These are phyloP conservation scores for Trypanosoma caninum DNA, from an alignment of 208 protist genomes.

Conservation along the genomic window DNA sequence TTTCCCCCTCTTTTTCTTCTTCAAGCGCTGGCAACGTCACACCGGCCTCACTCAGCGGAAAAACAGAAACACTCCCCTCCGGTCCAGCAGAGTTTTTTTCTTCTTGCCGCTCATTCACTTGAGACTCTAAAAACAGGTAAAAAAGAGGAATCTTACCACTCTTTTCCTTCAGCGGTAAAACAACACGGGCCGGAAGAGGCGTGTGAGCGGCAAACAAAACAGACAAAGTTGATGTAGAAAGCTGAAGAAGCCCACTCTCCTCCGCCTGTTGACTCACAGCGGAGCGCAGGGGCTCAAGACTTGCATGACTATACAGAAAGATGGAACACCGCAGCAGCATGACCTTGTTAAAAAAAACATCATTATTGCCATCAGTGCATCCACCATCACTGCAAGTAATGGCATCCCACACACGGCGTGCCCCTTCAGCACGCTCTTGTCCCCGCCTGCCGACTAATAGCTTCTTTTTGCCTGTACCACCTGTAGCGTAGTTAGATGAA, in stretches of 20 bases:
- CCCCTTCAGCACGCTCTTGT: constrained; percentile 17
- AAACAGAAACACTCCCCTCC: constrained; percentile 1
- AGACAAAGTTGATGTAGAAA: constrained; percentile 25
- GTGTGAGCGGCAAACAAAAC: constrained; percentile 39
- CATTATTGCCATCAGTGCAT: background rate
- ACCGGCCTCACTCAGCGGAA: constrained; percentile 5
- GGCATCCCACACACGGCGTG: constrained; percentile 25
- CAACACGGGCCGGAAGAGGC: constrained; percentile 43
- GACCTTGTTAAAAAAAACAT: background rate
- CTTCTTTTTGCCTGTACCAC: constrained; percentile 3
- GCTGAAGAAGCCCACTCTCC: background rate
- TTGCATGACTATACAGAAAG: constrained; percentile 42
- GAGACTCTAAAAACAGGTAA: constrained; percentile 29
- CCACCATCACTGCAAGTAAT: constrained; percentile 12
- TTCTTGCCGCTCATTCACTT: background rate
- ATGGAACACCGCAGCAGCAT: constrained; percentile 35
- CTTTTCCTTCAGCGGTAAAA: constrained; percentile 30
- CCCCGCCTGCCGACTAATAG: background rate
- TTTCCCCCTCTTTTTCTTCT: background rate
- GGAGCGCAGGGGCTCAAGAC: constrained; percentile 3
- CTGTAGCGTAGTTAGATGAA: background rate
- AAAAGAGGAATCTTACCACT: constrained; percentile 17
- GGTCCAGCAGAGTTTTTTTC: background rate
- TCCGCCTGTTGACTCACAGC: constrained; percentile 11
- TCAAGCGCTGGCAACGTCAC: constrained; percentile 3